phyloP scores from a whole-genome alignment of 306 rosid species.

The Inga leiocalycina region DNA sequence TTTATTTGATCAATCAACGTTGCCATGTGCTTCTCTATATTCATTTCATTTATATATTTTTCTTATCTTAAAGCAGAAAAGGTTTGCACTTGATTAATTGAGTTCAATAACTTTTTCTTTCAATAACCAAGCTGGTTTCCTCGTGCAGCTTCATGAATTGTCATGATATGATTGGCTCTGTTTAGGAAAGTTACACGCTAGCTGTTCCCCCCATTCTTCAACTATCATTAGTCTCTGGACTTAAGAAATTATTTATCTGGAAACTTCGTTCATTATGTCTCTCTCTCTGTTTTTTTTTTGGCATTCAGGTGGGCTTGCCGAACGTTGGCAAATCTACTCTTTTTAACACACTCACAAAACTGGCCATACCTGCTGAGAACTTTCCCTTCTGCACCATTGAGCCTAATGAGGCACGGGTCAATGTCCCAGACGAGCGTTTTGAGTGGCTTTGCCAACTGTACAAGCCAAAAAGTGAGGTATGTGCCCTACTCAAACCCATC shows the following conservation, averaged over 20 bases:
- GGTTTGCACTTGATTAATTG: not conserved
- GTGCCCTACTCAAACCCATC: slow-evolving; percentile 10
- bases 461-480: slow-evolving; percentile 97
- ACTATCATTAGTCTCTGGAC: not conserved
- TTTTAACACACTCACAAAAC: slow-evolving; percentile 88
- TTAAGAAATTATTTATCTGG: not conserved
- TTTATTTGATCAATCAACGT: not conserved
- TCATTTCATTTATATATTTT: not conserved
- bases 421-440: slow-evolving; percentile 92
- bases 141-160: slow-evolving; percentile 9
- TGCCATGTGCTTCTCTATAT: not conserved
- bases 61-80: not conserved
- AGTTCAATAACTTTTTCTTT: not conserved
- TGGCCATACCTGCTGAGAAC: slow-evolving; percentile 95
- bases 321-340: slow-evolving; percentile 99
- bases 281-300: slow-evolving; percentile 1
- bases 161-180: not conserved
- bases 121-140: not conserved
- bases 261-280: not conserved
- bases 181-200: not conserved
- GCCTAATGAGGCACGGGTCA: slow-evolving; percentile 94
- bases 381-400: slow-evolving; percentile 99
- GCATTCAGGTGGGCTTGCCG: slow-evolving; percentile 90
- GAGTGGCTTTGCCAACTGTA: slow-evolving; percentile 91
- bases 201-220: slow-evolving; percentile 20